Conservation (phyloP, 2,329 filamentous ascomycete species). For the Volutella citrinella region DNA sequence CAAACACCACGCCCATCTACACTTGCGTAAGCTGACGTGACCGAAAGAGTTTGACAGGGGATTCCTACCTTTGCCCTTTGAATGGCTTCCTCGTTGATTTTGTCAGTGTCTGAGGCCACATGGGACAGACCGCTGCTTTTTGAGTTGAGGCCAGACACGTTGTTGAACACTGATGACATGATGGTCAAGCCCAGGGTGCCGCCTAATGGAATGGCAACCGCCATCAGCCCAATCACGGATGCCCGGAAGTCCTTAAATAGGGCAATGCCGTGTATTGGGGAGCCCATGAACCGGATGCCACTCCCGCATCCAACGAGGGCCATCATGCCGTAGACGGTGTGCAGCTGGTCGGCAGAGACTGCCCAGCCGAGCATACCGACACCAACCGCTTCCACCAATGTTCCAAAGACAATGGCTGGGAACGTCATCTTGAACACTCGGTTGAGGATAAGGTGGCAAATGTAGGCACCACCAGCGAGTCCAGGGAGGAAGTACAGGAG, state of each 20-base stretch:
- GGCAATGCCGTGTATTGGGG: conserved; percentile 59
- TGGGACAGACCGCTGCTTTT: conserved; percentile 21
- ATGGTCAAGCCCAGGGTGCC: conserved; percentile 64
- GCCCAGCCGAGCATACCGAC: conserved; percentile 58
- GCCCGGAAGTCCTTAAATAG: conserved; percentile 58
- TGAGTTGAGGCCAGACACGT: conserved; percentile 36
- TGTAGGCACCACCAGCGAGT: conserved; percentile 55
- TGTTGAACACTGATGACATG: conserved; percentile 69
- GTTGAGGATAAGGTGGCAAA: conserved; percentile 59
- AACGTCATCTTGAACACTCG: conserved; percentile 60
- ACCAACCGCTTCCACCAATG: conserved; percentile 54
- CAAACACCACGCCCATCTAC: conserved; percentile 60
- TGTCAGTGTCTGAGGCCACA: conserved; percentile 14
- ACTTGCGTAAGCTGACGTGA: conserved; percentile 1
- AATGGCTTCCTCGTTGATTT: conserved; percentile 13
- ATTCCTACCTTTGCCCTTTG: conserved; percentile 24
- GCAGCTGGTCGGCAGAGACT: conserved; percentile 44
- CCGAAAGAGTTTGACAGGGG: neutral
- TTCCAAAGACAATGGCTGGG: conserved; percentile 53
- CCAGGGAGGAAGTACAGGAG: conserved; percentile 65
- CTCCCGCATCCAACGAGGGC: conserved; percentile 61
- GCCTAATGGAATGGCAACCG: conserved; percentile 59
- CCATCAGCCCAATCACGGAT: conserved; percentile 56
- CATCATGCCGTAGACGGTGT: conserved; percentile 63
- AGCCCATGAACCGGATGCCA: conserved; percentile 64